Evolutionary conservation across 2,329 filamentous ascomycete genomes (phyloP), one percentile per base, ranked within the genome.

Genomic region (Lecanoromycetidae sp.): DNA sequence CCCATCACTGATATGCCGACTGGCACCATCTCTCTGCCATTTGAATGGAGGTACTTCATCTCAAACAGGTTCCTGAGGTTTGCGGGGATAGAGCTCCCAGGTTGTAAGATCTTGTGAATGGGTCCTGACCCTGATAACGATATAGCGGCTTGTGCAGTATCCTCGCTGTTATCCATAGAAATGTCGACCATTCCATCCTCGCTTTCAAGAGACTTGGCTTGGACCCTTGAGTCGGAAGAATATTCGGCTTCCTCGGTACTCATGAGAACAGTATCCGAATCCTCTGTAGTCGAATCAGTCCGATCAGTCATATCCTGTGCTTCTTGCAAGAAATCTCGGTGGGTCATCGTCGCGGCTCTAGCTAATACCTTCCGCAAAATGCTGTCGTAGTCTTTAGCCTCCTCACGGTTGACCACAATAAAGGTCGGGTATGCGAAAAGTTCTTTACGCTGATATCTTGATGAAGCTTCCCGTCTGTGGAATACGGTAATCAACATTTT

Each of bases 141-240:
- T 29, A 20, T 20, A 13, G 35, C 25, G 13, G 2, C 34, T 38
- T 8, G 25, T 15, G 13, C 26, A 15, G 23, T 26, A 48, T 72
- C 68, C 13, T 59, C 60, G 2, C 69, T 67, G 56, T 87, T 82
- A 44, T 79, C 80, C 81, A 95, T 88, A 0, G 84, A 84, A 13
- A 98, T 80, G 59, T 95, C 85, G 5, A 96, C 84, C 58, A 95
- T 78, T 52, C 86, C 86, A 52, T 95, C 88, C 61, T 95, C 90
- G 8, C 87, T 84, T 60, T 88, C 82, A 2, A 94, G 76, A 3
- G 88, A 94, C 23, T 78, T 75, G 36, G 86, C 82, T 49, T 82
- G 76, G 38, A 94, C 73, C 58, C 82, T 83, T 19, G 76, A 71
- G 54, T 84, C 83, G 8, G 75, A 76, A 3, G 79, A 79, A 3